Base-by-base conservation (phyloP, 1,284 basidiomycete genomes). In the Ceratobasidium sp. region DNA sequence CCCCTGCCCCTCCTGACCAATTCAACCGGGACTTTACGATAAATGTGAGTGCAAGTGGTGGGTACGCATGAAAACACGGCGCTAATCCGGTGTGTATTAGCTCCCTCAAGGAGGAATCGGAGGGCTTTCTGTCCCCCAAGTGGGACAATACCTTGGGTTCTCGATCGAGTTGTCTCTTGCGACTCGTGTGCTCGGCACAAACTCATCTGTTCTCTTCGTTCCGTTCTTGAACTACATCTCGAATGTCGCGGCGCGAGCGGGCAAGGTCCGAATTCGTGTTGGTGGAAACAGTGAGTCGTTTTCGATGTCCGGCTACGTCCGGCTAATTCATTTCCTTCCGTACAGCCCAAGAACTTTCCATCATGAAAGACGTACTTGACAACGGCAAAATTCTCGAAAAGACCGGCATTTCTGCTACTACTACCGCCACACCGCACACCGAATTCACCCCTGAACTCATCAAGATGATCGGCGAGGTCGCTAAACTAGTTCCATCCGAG, bases 211-310 rank as follows among this genome's bases (percentile, higher is more conserved):
- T 58, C 80, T 92, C n/a, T 87, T 90, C 73, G 89, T 91, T 0
- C 90, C 91, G 0, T 93, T 95, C 84, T 88, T 95, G 15, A 95
- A 95, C 84, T 88, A 95, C 73, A 88, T 95, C 86, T 87, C 90
- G 3, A 92, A 91, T 79, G 86, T 95, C 51, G 85, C 87, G 79
- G 87, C 90, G 68, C 89, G 92, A 18, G 87, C 86, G 12, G 93
- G 93, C 0, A 82, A 87, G 2, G 87, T 77, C n/a, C 71, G 86
- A 49, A 85, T 95, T n/a, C 91, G 94, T 63, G 88, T 95, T 3
- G 94, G 94, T 55, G 94, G 94, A 77, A 95, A 95, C 84, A 92
- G 1, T 92, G 94, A 82, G 92, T 94, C n/a, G n/a, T n/a, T n/a
- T n/a, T n/a, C n/a, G n/a, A n/a, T n/a, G n/a, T n/a, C n/a, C n/a